Conservation (phyloP, 78 protist genomes). For the Dictyostelium brefeldianum region DNA sequence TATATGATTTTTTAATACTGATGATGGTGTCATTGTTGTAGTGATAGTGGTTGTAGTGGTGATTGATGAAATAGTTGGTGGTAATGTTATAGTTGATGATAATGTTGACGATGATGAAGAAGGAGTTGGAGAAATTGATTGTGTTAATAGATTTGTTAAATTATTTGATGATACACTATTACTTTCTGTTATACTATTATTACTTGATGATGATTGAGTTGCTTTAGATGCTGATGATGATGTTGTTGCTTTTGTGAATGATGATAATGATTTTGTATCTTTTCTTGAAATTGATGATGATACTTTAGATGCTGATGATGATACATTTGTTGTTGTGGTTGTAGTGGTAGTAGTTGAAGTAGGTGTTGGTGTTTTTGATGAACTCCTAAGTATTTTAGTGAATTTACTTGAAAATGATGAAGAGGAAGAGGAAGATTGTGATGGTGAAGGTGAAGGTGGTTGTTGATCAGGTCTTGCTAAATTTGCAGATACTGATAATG, state of each 20-base stretch:
- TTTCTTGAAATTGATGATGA: neutral
- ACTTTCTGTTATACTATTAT: neutral
- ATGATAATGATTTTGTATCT: constrained; percentile 34
- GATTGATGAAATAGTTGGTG: neutral
- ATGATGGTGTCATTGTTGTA: constrained; percentile 51
- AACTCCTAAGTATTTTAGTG: constrained; percentile 6
- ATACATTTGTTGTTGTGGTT: neutral
- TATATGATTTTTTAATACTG: constrained; percentile 37
- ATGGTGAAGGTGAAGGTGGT: neutral
- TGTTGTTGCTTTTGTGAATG: neutral
- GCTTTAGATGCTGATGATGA: neutral
- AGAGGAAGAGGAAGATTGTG: neutral
- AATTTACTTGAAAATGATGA: constrained; percentile 12
- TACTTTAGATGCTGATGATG: constrained; percentile 23
- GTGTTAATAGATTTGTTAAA: constrained; percentile 1
- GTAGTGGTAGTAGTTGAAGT: neutral
- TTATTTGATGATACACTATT: neutral
- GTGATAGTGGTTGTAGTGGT: neutral
- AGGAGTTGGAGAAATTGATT: neutral
- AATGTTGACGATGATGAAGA: neutral
- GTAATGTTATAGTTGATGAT: constrained; percentile 19
- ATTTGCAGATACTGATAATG: constrained; percentile 38
- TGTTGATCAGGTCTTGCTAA: neutral
- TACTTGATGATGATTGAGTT: neutral
- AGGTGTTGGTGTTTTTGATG: constrained; percentile 14